phyloP scores from a whole-genome alignment of 345 rosid genomes.

The Litchi chinensis region DNA sequence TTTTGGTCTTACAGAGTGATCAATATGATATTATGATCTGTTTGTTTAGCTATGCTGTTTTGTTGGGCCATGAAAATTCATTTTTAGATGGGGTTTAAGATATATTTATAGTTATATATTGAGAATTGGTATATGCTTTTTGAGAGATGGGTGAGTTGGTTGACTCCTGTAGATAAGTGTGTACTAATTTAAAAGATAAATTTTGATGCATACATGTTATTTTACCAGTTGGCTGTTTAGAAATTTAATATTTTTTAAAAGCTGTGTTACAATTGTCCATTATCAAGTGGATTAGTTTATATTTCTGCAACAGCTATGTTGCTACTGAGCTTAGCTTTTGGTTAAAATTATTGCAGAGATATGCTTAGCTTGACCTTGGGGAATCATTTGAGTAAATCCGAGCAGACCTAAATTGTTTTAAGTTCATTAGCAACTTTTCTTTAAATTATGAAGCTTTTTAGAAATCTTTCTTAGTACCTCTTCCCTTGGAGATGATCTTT shows the following conservation, averaged over 20 bases:
- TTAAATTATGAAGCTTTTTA: not conserved
- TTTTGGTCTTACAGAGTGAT: not conserved
- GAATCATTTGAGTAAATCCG: not conserved
- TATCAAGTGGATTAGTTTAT: not conserved
- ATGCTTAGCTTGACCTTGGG: too few relatives aligned
- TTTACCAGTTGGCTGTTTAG: not conserved
- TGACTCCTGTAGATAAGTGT: not conserved
- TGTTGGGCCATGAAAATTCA: not conserved
- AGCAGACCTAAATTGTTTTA: not conserved
- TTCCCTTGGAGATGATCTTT: too few relatives aligned
- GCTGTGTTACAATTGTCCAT: not conserved
- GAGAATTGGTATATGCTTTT: not conserved
- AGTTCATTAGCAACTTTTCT: not conserved
- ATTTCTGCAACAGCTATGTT: too few relatives aligned
- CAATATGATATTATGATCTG: not conserved
- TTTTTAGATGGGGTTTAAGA: not conserved
- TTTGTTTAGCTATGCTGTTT: not conserved
- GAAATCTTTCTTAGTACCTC: not conserved
- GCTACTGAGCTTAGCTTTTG: too few relatives aligned
- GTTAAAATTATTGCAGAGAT: too few relatives aligned
- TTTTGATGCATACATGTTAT: not conserved
- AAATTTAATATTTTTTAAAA: slow-evolving; percentile 3
- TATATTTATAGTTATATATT: not conserved
- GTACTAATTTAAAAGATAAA: not conserved
- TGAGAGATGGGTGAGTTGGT: not conserved